These are phyloP conservation scores for Moesziomyces aphidis DNA, from an alignment of 1,284 basidiomycete genomes.

Conservation along the genomic window DNA sequence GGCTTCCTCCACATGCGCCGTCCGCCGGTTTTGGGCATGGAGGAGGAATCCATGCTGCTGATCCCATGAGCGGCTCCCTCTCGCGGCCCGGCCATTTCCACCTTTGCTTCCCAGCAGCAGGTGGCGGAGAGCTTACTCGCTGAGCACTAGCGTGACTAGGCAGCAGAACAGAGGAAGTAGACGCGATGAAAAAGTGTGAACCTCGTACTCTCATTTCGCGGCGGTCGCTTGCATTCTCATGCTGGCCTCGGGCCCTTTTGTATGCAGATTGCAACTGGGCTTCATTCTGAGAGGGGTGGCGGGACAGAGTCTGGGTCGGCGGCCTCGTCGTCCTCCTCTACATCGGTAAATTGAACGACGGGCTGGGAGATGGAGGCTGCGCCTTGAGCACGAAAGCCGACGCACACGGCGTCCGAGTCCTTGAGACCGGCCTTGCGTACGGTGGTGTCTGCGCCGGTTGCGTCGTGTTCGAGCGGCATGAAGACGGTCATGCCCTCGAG, in stretches of 20 bases:
- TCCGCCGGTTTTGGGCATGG: not conserved
- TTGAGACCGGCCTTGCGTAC: slow-evolving; percentile 47
- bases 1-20: not conserved
- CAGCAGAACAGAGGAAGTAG: too few relatives aligned
- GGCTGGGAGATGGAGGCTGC: slow-evolving; percentile 45
- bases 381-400: slow-evolving; percentile 40
- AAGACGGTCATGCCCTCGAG: slow-evolving; percentile 34
- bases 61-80: too few relatives aligned
- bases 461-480: slow-evolving; percentile 42
- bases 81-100: too few relatives aligned
- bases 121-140: too few relatives aligned
- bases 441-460: slow-evolving; percentile 10
- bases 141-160: too few relatives aligned
- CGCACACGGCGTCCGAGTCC: slow-evolving; percentile 37
- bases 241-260: not conserved
- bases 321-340: slow-evolving; percentile 37
- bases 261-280: not conserved
- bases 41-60: not conserved
- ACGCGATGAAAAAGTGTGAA: too few relatives aligned
- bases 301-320: slow-evolving; percentile 34
- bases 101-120: too few relatives aligned
- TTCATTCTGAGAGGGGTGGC: slow-evolving; percentile 30
- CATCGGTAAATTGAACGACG: slow-evolving; percentile 34
- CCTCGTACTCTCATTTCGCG: not conserved
- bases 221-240: too few relatives aligned